These are phyloP conservation scores for Xylariomycetidae sp. DNA, from an alignment of 2,329 filamentous ascomycete species.

Conservation along the genomic window DNA sequence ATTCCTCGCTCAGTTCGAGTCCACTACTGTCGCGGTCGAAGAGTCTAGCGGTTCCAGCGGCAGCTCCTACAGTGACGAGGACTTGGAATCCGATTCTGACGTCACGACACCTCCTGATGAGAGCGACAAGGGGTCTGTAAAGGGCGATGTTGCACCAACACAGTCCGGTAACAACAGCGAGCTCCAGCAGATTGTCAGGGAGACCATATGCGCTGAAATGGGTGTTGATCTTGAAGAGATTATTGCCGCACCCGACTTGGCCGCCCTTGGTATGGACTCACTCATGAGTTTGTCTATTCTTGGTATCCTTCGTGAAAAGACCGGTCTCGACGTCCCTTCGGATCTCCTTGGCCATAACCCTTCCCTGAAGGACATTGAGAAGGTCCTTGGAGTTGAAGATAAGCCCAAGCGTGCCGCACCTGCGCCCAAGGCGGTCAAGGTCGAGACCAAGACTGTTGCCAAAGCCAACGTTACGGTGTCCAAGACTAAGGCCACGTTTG, in stretches of 20 bases:
- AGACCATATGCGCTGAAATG: conserved; percentile 67
- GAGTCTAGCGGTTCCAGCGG: conserved; percentile 31
- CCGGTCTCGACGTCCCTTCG: conserved; percentile 48
- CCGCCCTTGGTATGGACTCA: conserved; percentile 56
- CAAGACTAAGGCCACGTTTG: conserved; percentile 32
- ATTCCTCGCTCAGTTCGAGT: conserved; percentile 33
- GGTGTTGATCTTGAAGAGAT: conserved; percentile 64
- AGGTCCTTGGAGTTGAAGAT: conserved; percentile 51
- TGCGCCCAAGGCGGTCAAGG: conserved; percentile 25
- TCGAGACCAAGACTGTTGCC: conserved; percentile 24
- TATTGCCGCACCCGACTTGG: conserved; percentile 47
- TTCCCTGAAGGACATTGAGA: conserved; percentile 62
- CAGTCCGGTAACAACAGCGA: conserved; percentile 37
- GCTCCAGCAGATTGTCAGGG: conserved; percentile 51
- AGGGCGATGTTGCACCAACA: conserved; percentile 32
- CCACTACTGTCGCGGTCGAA: conserved; percentile 23
- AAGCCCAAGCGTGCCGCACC: conserved; percentile 31
- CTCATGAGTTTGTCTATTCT: conserved; percentile 54
- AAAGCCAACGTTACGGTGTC: conserved; percentile 35
- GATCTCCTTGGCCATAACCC: conserved; percentile 59
- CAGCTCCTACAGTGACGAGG: conserved; percentile 38
- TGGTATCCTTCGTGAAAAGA: conserved; percentile 50
- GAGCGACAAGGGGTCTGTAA: conserved; percentile 44
- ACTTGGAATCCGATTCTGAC: conserved; percentile 42
- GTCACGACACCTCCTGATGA: conserved; percentile 51